Percentiles rank a stretch among this genome's conserved stretches.
These are phyloP conservation scores for Fusarium xyrophilum DNA, from an alignment of 2,329 filamentous ascomycete genomes.

Conservation along the genomic window DNA sequence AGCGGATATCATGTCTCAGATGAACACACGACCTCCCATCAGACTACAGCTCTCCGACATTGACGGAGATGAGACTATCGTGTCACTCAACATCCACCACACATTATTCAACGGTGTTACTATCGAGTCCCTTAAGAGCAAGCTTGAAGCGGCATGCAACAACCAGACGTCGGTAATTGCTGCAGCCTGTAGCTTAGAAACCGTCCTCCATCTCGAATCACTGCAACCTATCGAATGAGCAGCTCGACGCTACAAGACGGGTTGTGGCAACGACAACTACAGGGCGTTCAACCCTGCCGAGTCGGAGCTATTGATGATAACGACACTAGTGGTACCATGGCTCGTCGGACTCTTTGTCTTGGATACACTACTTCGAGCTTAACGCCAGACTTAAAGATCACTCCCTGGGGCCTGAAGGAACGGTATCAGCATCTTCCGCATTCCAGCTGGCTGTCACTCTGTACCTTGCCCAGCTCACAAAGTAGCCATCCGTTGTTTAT, in stretches of 20 bases:
- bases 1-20: background rate
- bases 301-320: background rate
- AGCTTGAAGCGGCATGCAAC: background rate
- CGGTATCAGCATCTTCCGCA: background rate
- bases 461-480: constrained; percentile 9
- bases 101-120: constrained; percentile 18
- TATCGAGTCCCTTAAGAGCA: background rate
- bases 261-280: background rate
- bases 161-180: rapidly evolving
- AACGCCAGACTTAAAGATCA: constrained; percentile 3
- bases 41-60: rapidly evolving
- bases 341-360: background rate
- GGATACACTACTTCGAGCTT: background rate
- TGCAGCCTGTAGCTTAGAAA: background rate
- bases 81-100: constrained; percentile 16
- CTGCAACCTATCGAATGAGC: background rate
- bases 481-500: background rate
- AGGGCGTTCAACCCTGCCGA: background rate
- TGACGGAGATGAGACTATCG: rapidly evolving
- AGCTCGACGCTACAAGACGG: background rate
- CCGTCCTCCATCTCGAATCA: background rate
- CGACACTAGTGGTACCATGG: background rate
- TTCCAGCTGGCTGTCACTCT: constrained; percentile 15
- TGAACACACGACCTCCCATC: constrained; percentile 1
- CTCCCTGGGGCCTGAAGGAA: rapidly evolving